phyloP scores from a whole-genome alignment of 192 early-diverging fungal species.

The Backusella liffmaniae region DNA sequence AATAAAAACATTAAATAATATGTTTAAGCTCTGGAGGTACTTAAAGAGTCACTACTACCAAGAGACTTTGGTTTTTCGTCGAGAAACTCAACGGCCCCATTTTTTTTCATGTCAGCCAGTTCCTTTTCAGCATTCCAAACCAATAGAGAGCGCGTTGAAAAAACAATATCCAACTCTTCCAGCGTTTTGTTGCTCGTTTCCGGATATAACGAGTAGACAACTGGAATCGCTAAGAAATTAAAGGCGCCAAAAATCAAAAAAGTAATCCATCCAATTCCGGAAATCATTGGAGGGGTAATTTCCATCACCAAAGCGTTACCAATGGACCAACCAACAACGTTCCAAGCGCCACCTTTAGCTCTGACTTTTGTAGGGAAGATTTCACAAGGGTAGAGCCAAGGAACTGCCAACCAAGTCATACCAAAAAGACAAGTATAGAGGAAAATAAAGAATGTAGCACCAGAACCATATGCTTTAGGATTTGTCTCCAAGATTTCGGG shows the following conservation, averaged over 20 bases:
- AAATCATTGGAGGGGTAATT: slow-evolving; percentile 42
- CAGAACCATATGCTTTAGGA: slow-evolving; percentile 24
- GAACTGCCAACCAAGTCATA: slow-evolving; percentile 66
- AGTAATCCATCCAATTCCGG: slow-evolving; percentile 31
- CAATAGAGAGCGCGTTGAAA: slow-evolving; percentile 24
- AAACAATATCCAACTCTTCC: slow-evolving; percentile 32
- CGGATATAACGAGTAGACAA: slow-evolving; percentile 47
- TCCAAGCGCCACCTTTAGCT: slow-evolving; percentile 54
- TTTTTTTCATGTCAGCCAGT: slow-evolving; percentile 8
- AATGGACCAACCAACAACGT: slow-evolving; percentile 55
- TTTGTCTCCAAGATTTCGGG: slow-evolving; percentile 23
- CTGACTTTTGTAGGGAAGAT: slow-evolving; percentile 59
- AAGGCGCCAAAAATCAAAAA: slow-evolving; percentile 55
- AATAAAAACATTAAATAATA: not conserved
- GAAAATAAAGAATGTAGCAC: slow-evolving; percentile 31
- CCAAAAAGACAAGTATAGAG: slow-evolving; percentile 52
- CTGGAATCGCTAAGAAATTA: slow-evolving; percentile 37
- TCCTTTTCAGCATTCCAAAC: slow-evolving; percentile 33
- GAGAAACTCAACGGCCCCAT: not conserved
- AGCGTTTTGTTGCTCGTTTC: slow-evolving; percentile 35
- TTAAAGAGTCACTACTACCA: not conserved
- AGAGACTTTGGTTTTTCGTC: not conserved
- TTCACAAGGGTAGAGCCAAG: slow-evolving; percentile 63
- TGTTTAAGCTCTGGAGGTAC: not conserved
- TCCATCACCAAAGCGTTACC: slow-evolving; percentile 53